Base-by-base conservation (phyloP, 768 basidiomycete genomes). In the Pleurotus ostreatus region DNA sequence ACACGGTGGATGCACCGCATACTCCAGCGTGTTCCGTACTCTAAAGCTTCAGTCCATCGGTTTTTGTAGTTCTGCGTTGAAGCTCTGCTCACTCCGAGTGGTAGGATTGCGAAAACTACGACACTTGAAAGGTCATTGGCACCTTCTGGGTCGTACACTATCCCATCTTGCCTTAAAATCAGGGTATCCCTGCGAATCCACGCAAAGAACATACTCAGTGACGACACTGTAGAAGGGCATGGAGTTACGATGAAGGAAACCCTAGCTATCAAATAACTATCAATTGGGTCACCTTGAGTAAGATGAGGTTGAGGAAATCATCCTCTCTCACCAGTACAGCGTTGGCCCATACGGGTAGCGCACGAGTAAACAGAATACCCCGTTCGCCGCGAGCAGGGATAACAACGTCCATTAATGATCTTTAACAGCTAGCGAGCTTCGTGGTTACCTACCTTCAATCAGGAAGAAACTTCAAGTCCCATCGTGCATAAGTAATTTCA, bases 401-500 rank as follows among this genome's bases (percentile, higher is more conserved):
- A 11, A 15, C 13, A 3, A 43, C 40, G n/a, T n/a, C n/a, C n/a
- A n/a, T n/a, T n/a, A n/a, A n/a, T n/a, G 9, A 43, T 3, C 6
- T 26, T 26, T 26, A 26, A 6, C 26, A 26, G 7, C 7, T 20
- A 20, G 20, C 20, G 26, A 26, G 26, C 3, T 26, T 26, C 7
- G 13, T 12, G 40, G 13, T 12, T 0, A 55, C 45, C 46, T 26
- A 64, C 65, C 37, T 22, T 62, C 57, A 15, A 66, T 49, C n/a
- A 62, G 56, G 3, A 55, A 34, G 41, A 64, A 59, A 34, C 57
- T 59, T 56, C 58, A 62, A 12, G 57, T 45, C 26, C 60, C 57
- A 55, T 64, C 65, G 2, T 61, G 58, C 34, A 61, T 57, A 13
- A 64, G 46, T 8, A 66, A 20, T 8, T 37, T 46, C 39, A 62